Conservation (phyloP, 306 rosid genomes). For the Medicago arabica region DNA sequence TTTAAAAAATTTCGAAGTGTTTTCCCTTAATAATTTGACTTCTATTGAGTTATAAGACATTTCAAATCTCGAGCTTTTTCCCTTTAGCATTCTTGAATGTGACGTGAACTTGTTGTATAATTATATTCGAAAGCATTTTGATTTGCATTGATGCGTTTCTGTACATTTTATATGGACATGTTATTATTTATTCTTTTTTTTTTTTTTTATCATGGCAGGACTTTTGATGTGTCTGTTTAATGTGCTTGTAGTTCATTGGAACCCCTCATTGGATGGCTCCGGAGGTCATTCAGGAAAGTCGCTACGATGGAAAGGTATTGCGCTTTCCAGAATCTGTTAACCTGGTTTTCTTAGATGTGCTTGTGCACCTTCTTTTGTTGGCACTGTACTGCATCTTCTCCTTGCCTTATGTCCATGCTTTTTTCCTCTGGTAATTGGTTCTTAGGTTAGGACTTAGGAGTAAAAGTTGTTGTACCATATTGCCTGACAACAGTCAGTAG, state of each 20-base stretch:
- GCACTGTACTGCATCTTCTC: constrained; percentile 31
- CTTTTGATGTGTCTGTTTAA: constrained; percentile 43
- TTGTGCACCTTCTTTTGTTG: constrained; percentile 31
- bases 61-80: not conserved
- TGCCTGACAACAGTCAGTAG: not conserved
- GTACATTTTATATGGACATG: constrained; percentile 32
- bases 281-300: constrained; percentile 98
- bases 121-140: constrained; percentile 1
- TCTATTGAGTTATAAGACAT: constrained; percentile 19
- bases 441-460: constrained; percentile 4
- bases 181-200: constrained; percentile 20
- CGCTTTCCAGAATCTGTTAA: constrained; percentile 23
- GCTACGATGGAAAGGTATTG: constrained; percentile 95
- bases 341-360: constrained; percentile 39
- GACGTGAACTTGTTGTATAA: constrained; percentile 17
- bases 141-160: constrained; percentile 34
- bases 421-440: constrained; percentile 1
- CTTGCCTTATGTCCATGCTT: constrained; percentile 13
- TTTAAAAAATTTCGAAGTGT: not conserved
- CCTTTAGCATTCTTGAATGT: constrained; percentile 17
- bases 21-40: constrained; percentile 17
- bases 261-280: constrained; percentile 99
- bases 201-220: constrained; percentile 32
- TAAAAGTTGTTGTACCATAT: constrained; percentile 8
- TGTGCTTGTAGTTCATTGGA: constrained; percentile 84